A percentile compares a stretch with the other conserved stretches of the same genome.
phyloP scores from a whole-genome alignment of 805 yeast genomes.

The Wickerhamiella bombiphila region DNA sequence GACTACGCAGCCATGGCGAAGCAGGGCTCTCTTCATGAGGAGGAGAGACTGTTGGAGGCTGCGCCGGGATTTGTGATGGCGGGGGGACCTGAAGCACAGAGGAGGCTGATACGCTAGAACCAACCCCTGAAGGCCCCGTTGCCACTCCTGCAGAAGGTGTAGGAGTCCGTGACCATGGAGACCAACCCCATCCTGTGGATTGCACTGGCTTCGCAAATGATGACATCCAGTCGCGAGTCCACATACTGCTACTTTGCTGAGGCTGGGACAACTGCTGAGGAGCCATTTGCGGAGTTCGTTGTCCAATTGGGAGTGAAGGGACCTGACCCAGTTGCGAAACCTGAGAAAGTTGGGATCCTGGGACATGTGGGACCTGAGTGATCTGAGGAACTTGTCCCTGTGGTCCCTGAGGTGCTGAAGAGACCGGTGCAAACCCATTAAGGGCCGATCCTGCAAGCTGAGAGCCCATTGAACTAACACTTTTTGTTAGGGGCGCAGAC shows the following conservation, averaged over 20 bases:
- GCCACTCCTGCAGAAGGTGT: neutral
- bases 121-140: neutral
- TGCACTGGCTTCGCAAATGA: neutral
- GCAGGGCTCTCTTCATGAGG: too few species aligned
- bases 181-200: neutral
- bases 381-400: conserved; percentile 16
- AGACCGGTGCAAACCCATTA: too few species aligned
- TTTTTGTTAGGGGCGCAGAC: too few species aligned
- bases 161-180: neutral
- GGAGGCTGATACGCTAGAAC: neutral
- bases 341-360: conserved; percentile 6
- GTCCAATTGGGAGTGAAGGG: too few species aligned
- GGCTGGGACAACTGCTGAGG: neutral
- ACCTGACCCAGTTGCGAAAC: too few species aligned
- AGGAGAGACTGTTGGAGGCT: too few species aligned
- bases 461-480: too few species aligned
- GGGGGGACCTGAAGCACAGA: neutral
- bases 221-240: neutral
- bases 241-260: neutral
- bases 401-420: too few species aligned
- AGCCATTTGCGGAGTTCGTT: too few species aligned
- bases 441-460: too few species aligned
- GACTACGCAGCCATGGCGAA: neutral
- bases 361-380: conserved; percentile 12
- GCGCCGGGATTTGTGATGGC: neutral